These are phyloP conservation scores for Septoria petroselini DNA, from an alignment of 2,329 filamentous ascomycete species.

Conservation along the genomic window DNA sequence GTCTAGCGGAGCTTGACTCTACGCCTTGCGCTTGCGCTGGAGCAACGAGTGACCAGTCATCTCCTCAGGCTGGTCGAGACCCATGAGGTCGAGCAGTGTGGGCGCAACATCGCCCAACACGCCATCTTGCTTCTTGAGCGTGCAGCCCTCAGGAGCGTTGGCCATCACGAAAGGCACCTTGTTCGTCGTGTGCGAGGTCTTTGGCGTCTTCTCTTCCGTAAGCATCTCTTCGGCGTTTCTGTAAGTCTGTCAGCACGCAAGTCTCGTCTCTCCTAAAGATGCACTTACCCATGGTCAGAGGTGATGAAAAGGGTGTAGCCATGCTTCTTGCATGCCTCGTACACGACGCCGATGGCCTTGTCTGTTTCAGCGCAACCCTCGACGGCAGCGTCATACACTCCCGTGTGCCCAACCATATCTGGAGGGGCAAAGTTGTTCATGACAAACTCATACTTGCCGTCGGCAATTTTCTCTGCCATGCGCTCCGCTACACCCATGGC, in stretches of 20 bases:
- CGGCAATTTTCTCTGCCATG: conserved; percentile 78
- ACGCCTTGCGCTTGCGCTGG: conserved; percentile 54
- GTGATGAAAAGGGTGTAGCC: conserved; percentile 94
- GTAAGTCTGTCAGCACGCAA: conserved; percentile 29
- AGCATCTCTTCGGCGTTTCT: conserved; percentile 98
- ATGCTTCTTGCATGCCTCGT: conserved; percentile 89
- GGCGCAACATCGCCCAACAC: conserved; percentile 97
- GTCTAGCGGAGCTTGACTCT: background rate
- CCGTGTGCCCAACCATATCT: conserved; percentile 99
- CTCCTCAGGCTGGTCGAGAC: conserved; percentile 80
- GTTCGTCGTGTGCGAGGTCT: conserved; percentile 97
- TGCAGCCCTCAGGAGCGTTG: conserved; percentile 88
- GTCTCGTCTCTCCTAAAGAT: background rate
- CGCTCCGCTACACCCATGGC: conserved; percentile 86
- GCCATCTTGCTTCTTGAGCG: conserved; percentile 75
- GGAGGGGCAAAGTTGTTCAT: conserved; percentile 99
- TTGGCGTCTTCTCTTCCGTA: conserved; percentile 89
- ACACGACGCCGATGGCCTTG: conserved; percentile 87
- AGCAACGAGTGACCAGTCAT: conserved; percentile 88
- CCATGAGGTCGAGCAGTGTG: conserved; percentile 89
- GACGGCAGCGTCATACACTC: conserved; percentile 92
- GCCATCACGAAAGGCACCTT: conserved; percentile 98
- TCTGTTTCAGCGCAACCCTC: conserved; percentile 82
- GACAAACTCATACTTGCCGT: conserved; percentile 88
- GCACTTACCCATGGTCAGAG: conserved; percentile 68